phyloP scores from a whole-genome alignment of 352 stramenopile genomes.

The Sclerospora graminicola region DNA sequence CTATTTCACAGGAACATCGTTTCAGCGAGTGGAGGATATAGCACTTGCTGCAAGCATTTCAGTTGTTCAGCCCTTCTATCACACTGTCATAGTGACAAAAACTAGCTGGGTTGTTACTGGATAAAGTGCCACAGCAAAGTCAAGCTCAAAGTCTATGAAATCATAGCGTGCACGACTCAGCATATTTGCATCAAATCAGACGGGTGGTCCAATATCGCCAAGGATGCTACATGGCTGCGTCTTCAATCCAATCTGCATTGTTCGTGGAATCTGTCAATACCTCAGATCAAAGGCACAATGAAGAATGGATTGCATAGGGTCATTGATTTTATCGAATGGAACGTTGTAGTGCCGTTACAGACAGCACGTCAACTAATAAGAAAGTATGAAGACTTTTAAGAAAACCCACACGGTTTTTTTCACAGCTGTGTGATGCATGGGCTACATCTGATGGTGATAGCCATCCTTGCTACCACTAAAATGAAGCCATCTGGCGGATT shows the following conservation, averaged over 20 bases:
- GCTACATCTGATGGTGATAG: background rate
- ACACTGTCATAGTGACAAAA: background rate
- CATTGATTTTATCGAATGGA: background rate
- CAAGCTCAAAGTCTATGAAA: background rate
- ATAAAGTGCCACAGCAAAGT: background rate
- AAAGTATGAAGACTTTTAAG: background rate
- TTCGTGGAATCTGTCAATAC: background rate
- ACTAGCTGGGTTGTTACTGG: background rate
- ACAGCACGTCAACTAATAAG: background rate
- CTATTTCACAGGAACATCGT: background rate
- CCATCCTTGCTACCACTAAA: background rate
- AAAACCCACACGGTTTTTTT: background rate
- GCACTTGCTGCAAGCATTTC: background rate
- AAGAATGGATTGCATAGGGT: background rate
- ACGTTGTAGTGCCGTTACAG: background rate
- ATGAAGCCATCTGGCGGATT: background rate
- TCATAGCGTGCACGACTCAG: background rate
- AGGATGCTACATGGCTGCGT: background rate
- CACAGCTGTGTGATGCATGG: background rate
- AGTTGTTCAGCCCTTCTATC: background rate
- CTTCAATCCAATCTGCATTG: background rate
- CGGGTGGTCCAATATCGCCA: background rate
- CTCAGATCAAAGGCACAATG: background rate
- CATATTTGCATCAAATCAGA: background rate
- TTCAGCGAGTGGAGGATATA: background rate